These are phyloP conservation scores for Bisporella sp. DNA, from an alignment of 2,329 filamentous ascomycete species.

Conservation along the genomic window DNA sequence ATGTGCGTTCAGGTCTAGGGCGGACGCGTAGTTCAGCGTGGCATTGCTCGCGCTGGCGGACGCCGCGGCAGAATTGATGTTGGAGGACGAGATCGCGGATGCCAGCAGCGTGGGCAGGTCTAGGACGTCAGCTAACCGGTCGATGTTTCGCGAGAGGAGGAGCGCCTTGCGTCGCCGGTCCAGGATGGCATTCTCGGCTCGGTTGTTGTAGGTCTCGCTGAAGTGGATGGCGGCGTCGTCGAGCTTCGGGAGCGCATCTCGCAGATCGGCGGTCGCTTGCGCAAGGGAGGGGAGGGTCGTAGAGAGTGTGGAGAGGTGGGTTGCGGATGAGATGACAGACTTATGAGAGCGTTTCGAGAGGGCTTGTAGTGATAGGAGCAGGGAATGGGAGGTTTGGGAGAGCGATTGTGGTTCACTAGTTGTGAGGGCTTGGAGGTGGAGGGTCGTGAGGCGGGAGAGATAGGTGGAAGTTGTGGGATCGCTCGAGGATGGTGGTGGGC, in stretches of 20 bases:
- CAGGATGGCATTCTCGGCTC: slow-evolving; percentile 59
- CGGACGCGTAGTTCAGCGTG: slow-evolving; percentile 74
- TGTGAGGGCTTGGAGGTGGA: slow-evolving; percentile 66
- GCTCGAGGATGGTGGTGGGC: slow-evolving; percentile 28
- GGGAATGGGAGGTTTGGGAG: slow-evolving; percentile 72
- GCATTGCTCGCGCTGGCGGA: slow-evolving; percentile 32
- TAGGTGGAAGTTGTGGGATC: slow-evolving; percentile 60
- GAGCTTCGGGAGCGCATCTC: slow-evolving; percentile 66
- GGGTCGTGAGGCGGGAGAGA: slow-evolving; percentile 68
- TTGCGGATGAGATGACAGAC: slow-evolving; percentile 72
- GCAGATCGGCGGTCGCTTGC: slow-evolving; percentile 58
- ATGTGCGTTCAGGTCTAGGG: slow-evolving; percentile 87
- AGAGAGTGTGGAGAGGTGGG: slow-evolving; percentile 66
- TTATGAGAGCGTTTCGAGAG: slow-evolving; percentile 87
- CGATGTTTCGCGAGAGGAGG: slow-evolving; percentile 77
- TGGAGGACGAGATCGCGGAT: slow-evolving; percentile 59
- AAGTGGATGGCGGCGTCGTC: slow-evolving; percentile 75
- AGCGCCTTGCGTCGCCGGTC: slow-evolving; percentile 72
- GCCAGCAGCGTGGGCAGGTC: slow-evolving; percentile 82
- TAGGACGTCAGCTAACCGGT: slow-evolving; percentile 82
- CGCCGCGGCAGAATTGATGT: slow-evolving; percentile 29
- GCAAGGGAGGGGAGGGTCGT: slow-evolving; percentile 66
- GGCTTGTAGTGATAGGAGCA: slow-evolving; percentile 75
- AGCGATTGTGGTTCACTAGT: slow-evolving; percentile 72
- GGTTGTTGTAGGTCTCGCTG: slow-evolving; percentile 74